Evolutionary conservation across 352 stramenopile species (phyloP).

Genomic region (Phytophthora tubulina): DNA sequence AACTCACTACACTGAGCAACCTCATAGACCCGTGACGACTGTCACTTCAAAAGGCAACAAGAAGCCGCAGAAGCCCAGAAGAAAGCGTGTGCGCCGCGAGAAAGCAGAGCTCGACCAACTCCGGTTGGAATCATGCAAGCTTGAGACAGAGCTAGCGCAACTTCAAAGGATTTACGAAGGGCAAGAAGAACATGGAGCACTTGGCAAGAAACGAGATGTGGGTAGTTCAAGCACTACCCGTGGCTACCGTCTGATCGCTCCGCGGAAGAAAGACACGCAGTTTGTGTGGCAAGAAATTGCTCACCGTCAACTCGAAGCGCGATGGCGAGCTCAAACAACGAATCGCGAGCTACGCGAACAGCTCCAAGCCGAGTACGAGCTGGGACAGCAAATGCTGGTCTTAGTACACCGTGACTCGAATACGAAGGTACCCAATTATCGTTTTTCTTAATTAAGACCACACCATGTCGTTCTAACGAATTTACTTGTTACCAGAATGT

Average conservation of each 20-base stretch:
- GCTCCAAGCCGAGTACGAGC: constrained; percentile 13
- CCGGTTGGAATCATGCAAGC: constrained; percentile 28
- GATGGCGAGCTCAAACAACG: constrained; percentile 8
- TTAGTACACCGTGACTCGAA: constrained; percentile 26
- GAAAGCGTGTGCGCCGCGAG: constrained; percentile 26
- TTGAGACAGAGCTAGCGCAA: constrained; percentile 36
- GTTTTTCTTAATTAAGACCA: neutral
- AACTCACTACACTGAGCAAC: no score
- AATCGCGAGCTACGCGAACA: constrained; percentile 35
- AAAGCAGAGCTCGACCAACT: constrained; percentile 42
- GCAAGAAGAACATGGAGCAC: no score
- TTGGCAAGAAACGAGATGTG: no score
- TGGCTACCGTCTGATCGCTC: constrained; percentile 10
- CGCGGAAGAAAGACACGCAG: neutral
- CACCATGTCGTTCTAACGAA: neutral
- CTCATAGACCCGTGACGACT: no score
- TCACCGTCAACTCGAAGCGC: constrained; percentile 24
- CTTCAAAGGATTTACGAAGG: neutral
- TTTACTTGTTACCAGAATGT: no score
- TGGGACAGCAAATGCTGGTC: constrained; percentile 8
- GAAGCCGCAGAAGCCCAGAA: constrained; percentile 3
- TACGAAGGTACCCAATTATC: constrained; percentile 1
- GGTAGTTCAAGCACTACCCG: no score
- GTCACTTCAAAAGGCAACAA: no score
- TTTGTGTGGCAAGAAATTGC: constrained; percentile 29